Conservation (phyloP, 176 grass and related monocot genomes). For the Aegilops sharonensis region DNA sequence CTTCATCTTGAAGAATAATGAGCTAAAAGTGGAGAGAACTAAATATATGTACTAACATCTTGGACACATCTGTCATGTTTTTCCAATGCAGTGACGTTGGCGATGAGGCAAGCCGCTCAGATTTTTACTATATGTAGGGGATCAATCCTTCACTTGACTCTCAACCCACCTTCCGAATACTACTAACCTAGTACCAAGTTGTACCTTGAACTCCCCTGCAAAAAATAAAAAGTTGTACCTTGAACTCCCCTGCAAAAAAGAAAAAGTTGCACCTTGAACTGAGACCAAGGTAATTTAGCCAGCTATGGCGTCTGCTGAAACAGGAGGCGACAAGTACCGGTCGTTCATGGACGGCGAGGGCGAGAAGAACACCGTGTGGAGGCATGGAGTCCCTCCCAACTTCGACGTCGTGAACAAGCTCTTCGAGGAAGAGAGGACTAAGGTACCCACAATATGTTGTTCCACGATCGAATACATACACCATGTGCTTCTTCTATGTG, state of each 20-base stretch:
- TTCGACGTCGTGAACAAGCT: slow-evolving; percentile 74
- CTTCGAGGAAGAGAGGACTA: slow-evolving; percentile 69
- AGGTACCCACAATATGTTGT: slow-evolving; percentile 18
- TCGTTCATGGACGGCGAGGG: slow-evolving; percentile 68
- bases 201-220: too few species aligned
- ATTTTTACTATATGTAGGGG: too few species aligned
- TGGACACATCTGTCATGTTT: too few species aligned
- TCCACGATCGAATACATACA: too few species aligned
- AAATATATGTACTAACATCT: too few species aligned
- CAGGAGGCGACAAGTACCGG: slow-evolving; percentile 59
- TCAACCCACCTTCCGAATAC: background rate
- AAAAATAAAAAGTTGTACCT: too few species aligned
- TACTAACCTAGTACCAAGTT: background rate
- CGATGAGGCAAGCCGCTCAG: too few species aligned
- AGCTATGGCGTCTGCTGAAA: slow-evolving; percentile 31
- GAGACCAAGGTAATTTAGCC: background rate
- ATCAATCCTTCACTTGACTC: background rate
- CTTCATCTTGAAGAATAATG: too few species aligned
- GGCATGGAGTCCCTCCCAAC: slow-evolving; percentile 56
- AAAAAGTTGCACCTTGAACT: background rate
- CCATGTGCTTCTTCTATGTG: too few species aligned
- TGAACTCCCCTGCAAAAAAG: too few species aligned
- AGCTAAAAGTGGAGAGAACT: too few species aligned
- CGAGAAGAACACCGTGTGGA: slow-evolving; percentile 65
- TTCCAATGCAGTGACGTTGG: too few species aligned